phyloP scores from a whole-genome alignment of 805 yeast genomes.

The Candida ipomoeae region DNA sequence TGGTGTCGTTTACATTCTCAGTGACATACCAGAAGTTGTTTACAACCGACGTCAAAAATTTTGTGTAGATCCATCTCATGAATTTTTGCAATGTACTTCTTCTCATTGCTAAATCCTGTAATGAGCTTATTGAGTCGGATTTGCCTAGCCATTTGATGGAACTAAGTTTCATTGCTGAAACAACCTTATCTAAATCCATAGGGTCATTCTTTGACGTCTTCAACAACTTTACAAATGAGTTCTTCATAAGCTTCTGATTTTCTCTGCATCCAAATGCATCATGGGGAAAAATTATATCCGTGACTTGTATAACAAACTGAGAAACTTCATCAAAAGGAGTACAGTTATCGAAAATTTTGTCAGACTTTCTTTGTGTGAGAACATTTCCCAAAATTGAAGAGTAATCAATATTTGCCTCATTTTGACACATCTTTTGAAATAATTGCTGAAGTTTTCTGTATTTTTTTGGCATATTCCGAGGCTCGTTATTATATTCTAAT shows the following conservation, averaged over 20 bases:
- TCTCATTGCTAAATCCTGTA: slow-evolving; percentile 41
- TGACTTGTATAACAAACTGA: slow-evolving; percentile 37
- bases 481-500: not conserved
- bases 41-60: slow-evolving; percentile 45
- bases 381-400: slow-evolving; percentile 25
- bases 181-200: slow-evolving; percentile 28
- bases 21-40: slow-evolving; percentile 64
- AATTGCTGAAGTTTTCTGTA: slow-evolving; percentile 15
- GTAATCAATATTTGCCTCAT: slow-evolving; percentile 22
- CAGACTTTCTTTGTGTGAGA: slow-evolving; percentile 12
- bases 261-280: slow-evolving; percentile 48
- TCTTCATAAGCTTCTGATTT: slow-evolving; percentile 28
- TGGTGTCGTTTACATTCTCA: slow-evolving; percentile 25
- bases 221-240: slow-evolving; percentile 3
- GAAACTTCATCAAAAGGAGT: slow-evolving; percentile 34
- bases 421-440: slow-evolving; percentile 15
- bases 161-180: slow-evolving; percentile 34
- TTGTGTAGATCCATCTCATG: slow-evolving; percentile 54
- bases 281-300: slow-evolving; percentile 48
- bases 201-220: slow-evolving; percentile 25
- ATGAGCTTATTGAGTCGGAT: slow-evolving; percentile 22
- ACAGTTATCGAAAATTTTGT: slow-evolving; percentile 28
- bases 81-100: slow-evolving; percentile 36
- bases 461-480: slow-evolving; percentile 8
- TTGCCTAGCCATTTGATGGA: slow-evolving; percentile 57